Percentiles rank a stretch among this genome's conserved stretches.
These are phyloP conservation scores for Fonsecaea erecta DNA, from an alignment of 2,329 filamentous ascomycete genomes.

Conservation along the genomic window DNA sequence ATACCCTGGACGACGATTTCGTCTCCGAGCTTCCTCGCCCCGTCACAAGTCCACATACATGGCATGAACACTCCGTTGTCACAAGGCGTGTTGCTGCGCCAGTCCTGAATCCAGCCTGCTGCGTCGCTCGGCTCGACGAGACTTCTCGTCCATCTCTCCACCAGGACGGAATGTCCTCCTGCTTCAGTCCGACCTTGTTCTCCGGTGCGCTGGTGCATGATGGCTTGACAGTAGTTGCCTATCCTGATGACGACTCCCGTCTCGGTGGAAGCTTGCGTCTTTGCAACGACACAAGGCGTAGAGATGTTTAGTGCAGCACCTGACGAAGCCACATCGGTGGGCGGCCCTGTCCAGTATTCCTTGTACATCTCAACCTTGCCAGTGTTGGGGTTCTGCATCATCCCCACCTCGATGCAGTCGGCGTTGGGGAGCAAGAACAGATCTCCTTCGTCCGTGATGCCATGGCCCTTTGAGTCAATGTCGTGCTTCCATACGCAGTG, in stretches of 20 bases:
- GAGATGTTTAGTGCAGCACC: conserved; percentile 52
- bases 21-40: conserved; percentile 24
- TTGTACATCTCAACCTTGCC: conserved; percentile 35
- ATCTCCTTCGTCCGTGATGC: conserved; percentile 36
- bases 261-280: conserved; percentile 13
- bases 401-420: conserved; percentile 36
- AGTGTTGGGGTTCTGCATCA: conserved; percentile 34
- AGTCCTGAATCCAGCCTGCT: conserved; percentile 23
- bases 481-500: conserved; percentile 34
- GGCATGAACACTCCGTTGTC: conserved; percentile 15
- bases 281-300: conserved; percentile 33
- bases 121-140: neutral
- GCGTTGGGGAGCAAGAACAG: conserved; percentile 37
- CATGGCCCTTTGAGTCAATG: conserved; percentile 34
- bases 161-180: conserved; percentile 10
- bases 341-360: conserved; percentile 35
- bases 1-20: conserved; percentile 20
- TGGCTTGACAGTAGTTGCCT: conserved; percentile 34
- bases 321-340: neutral
- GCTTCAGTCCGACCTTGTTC: neutral
- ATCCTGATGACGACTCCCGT: conserved; percentile 27
- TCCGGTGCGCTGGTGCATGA: conserved; percentile 22
- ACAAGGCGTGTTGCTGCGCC: conserved; percentile 26
- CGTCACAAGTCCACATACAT: conserved; percentile 26
- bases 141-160: conserved; percentile 28